Evolutionary conservation across 2,329 filamentous ascomycete genomes (phyloP).

Genomic region (Leptographium wingfieldii): DNA sequence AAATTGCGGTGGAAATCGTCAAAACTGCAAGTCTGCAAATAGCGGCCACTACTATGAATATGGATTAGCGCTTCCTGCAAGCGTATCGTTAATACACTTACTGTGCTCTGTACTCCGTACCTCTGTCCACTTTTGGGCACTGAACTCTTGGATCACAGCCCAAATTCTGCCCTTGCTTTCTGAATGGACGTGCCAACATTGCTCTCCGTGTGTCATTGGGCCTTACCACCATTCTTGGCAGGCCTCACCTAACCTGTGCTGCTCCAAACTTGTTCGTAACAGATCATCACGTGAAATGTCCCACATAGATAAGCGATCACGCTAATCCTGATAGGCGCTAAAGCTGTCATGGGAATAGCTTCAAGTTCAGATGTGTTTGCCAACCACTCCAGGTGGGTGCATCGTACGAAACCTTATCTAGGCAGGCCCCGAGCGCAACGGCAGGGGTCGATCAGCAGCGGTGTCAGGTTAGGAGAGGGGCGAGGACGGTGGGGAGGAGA

Average conservation of each 20-base stretch:
- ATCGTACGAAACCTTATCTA: background rate
- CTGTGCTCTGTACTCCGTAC: background rate
- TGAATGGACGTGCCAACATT: no score
- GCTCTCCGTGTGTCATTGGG: no score
- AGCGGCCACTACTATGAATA: background rate
- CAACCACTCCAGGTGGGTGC: background rate
- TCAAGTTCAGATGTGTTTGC: background rate
- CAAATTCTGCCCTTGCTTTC: background rate
- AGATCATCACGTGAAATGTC: background rate
- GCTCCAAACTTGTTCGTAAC: background rate
- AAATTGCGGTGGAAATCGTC: background rate
- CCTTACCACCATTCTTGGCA: no score
- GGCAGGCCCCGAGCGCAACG: background rate
- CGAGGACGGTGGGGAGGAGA: background rate
- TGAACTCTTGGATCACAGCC: background rate
- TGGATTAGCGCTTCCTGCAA: background rate
- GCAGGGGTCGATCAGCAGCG: no score
- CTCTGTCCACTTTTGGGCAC: no score
- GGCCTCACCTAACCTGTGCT: no score
- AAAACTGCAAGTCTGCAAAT: background rate
- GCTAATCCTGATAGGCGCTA: conserved; percentile 2
- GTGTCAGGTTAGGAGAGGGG: background rate
- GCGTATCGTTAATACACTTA: background rate
- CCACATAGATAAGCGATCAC: conserved; percentile 1
- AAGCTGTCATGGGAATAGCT: background rate